phyloP scores from a whole-genome alignment of 176 grass and related monocot species.

The Oropetium thomaeum region DNA sequence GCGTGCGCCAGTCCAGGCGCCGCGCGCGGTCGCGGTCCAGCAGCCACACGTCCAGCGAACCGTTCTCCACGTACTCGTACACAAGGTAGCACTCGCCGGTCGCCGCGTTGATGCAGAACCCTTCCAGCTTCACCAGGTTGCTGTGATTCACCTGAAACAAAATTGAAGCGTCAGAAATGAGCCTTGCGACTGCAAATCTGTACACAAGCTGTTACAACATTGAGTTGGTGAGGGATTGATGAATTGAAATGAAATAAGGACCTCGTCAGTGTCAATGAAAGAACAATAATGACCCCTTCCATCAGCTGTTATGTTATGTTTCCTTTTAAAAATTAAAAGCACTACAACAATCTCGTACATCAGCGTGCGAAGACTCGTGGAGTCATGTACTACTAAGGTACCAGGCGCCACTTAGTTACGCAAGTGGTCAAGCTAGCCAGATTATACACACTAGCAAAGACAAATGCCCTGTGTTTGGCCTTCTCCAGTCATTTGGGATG shows the following conservation, averaged over 20 bases:
- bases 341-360: not conserved
- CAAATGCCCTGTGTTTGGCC: too few species aligned
- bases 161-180: too few species aligned
- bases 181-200: too few species aligned
- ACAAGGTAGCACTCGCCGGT: constrained; percentile 85
- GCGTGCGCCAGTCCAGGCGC: constrained; percentile 60
- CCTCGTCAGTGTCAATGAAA: constrained; percentile 13
- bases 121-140: constrained; percentile 97
- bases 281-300: too few species aligned
- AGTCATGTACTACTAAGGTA: not conserved
- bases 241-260: not conserved
- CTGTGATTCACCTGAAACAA: constrained; percentile 79
- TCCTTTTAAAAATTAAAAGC: constrained; percentile 4
- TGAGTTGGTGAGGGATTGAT: not conserved
- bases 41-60: constrained; percentile 78
- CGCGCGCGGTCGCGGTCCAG: constrained; percentile 30
- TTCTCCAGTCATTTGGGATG: too few species aligned
- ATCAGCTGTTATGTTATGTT: too few species aligned
- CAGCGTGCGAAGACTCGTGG: not conserved
- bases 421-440: too few species aligned
- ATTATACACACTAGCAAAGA: too few species aligned
- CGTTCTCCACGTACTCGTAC: constrained; percentile 95
- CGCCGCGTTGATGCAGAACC: constrained; percentile 76
- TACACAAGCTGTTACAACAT: too few species aligned
- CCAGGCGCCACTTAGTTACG: not conserved